Percentiles rank a stretch among this genome's conserved stretches.
These are phyloP conservation scores for Leccinum uliginosum DNA, from an alignment of 768 basidiomycete species.

Conservation along the genomic window DNA sequence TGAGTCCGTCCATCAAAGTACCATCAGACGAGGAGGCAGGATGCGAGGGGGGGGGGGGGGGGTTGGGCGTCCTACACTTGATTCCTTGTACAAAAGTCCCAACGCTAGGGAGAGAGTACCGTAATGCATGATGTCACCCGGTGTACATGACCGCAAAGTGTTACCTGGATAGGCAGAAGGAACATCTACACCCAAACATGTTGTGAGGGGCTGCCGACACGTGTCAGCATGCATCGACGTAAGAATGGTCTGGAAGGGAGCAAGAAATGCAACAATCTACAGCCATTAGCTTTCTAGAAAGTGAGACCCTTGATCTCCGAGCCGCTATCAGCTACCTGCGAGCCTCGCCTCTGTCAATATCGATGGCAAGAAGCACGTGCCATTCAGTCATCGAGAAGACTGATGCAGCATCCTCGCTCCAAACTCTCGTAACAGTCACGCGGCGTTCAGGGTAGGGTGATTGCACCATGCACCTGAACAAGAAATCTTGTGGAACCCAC, in stretches of 20 bases:
- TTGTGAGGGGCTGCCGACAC: neutral
- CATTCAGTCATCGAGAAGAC: neutral
- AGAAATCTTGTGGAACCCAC: neutral
- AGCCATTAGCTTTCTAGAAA: neutral
- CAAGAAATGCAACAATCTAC: neutral
- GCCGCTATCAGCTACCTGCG: neutral
- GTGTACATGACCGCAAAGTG: neutral
- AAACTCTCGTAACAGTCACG: neutral
- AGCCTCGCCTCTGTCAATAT: neutral
- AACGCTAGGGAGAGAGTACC: neutral
- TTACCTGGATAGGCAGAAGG: constrained; percentile 2
- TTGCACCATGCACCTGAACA: neutral
- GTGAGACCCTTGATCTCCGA: neutral
- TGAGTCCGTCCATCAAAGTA: constrained; percentile 6
- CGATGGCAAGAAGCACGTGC: neutral
- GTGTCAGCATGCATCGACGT: neutral
- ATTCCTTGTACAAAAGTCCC: neutral
- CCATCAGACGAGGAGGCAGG: neutral
- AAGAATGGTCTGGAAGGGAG: neutral
- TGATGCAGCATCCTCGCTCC: neutral
- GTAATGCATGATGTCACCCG: neutral
- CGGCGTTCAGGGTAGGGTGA: neutral
- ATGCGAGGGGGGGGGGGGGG: neutral
- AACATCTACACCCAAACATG: neutral
- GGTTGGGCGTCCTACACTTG: neutral